Percentiles rank a stretch among this genome's conserved stretches.
Conservation (phyloP, 1,284 basidiomycete species). For the Cystobasidium slooffiae region DNA sequence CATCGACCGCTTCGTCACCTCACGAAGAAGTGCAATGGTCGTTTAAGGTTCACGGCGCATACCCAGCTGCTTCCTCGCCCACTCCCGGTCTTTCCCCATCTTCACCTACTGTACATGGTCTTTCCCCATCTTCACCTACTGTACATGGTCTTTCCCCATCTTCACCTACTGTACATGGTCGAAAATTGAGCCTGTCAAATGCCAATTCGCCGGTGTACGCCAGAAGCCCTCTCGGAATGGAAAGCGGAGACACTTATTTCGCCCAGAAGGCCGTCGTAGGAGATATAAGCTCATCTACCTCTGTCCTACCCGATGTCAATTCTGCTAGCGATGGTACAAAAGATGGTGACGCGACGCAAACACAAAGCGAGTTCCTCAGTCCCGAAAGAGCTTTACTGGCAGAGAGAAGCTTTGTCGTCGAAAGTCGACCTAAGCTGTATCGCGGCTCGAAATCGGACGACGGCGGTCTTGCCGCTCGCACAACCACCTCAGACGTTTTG, state of each 20-base stretch:
- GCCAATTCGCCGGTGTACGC: not conserved
- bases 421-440: conserved; percentile 8
- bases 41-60: conserved; percentile 23
- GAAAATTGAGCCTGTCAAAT: not conserved
- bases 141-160: not conserved
- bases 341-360: not conserved
- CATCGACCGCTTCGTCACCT: not conserved
- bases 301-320: no score
- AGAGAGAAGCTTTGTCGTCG: conserved; percentile 8
- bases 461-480: not conserved
- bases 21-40: conserved; percentile 16
- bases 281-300: no score
- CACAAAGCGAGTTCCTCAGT: conserved; percentile 8
- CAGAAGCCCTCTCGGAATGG: not conserved
- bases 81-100: not conserved
- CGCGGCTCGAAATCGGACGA: conserved; percentile 23
- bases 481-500: not conserved
- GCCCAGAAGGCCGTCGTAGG: not conserved
- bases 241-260: not conserved
- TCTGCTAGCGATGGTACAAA: not conserved
- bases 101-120: not conserved
- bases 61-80: not conserved
- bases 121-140: not conserved
- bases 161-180: not conserved
- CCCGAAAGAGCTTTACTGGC: not conserved